These are phyloP conservation scores for Triangularia setosa DNA, from an alignment of 2,329 filamentous ascomycete species.

Conservation along the genomic window DNA sequence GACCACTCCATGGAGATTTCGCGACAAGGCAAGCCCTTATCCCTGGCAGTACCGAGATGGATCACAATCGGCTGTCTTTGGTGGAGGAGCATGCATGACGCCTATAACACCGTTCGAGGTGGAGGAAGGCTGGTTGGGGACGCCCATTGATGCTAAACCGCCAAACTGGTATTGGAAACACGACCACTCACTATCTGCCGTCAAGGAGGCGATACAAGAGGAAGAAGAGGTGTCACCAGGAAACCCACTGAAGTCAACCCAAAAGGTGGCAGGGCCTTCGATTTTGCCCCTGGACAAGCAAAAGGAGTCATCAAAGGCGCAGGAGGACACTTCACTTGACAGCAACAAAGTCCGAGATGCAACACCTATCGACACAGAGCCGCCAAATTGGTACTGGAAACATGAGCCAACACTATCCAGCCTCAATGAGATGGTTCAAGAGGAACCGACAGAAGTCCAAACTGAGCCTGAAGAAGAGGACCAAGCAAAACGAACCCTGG, in stretches of 20 bases:
- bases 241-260: neutral
- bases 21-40: conserved; percentile 20
- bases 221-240: neutral
- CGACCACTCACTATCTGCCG: conserved; percentile 7
- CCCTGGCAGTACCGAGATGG: conserved; percentile 20
- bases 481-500: neutral
- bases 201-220: conserved; percentile 5
- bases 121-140: conserved; percentile 18
- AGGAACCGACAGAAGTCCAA: neutral
- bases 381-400: conserved; percentile 5
- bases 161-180: conserved; percentile 21
- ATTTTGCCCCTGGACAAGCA: neutral
- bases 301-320: neutral
- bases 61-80: conserved; percentile 21
- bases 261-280: neutral
- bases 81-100: conserved; percentile 23
- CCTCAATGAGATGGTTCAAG: neutral
- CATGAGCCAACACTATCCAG: neutral
- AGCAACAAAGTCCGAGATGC: neutral
- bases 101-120: conserved; percentile 26
- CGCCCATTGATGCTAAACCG: conserved; percentile 17
- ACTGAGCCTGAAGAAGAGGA: neutral
- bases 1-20: conserved; percentile 20
- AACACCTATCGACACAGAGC: conserved; percentile 1
- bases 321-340: neutral